Percentiles rank a stretch among this genome's conserved stretches.
These are phyloP conservation scores for Sporothrix protearum DNA, from an alignment of 2,329 filamentous ascomycete genomes.

Conservation along the genomic window DNA sequence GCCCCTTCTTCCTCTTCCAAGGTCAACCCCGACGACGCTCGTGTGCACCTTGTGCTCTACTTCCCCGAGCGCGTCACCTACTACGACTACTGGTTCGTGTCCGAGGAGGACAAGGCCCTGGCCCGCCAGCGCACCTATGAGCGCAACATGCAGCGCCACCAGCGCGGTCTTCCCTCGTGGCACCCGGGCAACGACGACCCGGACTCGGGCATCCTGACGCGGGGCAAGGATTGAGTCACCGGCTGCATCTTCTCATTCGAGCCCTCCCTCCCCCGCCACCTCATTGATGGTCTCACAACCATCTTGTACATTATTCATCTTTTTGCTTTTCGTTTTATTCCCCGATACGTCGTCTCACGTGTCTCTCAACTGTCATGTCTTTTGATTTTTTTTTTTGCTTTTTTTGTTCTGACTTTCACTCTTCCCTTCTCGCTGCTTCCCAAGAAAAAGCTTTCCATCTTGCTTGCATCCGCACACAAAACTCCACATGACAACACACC, in stretches of 20 bases:
- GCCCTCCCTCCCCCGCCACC: background rate
- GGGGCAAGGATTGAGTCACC: slow-evolving; percentile 25
- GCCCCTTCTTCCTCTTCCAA: background rate
- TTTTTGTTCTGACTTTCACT: background rate
- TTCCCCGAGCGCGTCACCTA: slow-evolving; percentile 30
- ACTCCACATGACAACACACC: slow-evolving; percentile 10
- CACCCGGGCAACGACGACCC: slow-evolving; percentile 29
- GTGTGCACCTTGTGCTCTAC: slow-evolving; percentile 30
- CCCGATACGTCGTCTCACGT: slow-evolving; percentile 13
- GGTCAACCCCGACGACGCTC: slow-evolving; percentile 25
- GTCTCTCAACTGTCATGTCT: background rate
- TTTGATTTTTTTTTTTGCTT: background rate
- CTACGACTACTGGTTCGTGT: slow-evolving; percentile 32
- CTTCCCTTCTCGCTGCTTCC: slow-evolving; percentile 7
- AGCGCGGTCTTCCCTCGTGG: slow-evolving; percentile 29
- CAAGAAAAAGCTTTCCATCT: background rate
- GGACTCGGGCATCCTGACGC: slow-evolving; percentile 29
- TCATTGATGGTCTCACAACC: background rate
- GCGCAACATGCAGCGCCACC: slow-evolving; percentile 28
- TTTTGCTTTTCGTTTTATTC: slow-evolving; percentile 17
- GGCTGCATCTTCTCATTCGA: background rate
- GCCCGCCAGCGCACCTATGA: slow-evolving; percentile 28
- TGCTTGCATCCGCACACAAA: background rate
- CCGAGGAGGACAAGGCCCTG: slow-evolving; percentile 29
- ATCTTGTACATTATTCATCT: background rate